Evolutionary conservation across 2,329 filamentous ascomycete genomes (phyloP), one percentile per base, ranked within the genome.

Genomic region (Calonectria fujianensis): DNA sequence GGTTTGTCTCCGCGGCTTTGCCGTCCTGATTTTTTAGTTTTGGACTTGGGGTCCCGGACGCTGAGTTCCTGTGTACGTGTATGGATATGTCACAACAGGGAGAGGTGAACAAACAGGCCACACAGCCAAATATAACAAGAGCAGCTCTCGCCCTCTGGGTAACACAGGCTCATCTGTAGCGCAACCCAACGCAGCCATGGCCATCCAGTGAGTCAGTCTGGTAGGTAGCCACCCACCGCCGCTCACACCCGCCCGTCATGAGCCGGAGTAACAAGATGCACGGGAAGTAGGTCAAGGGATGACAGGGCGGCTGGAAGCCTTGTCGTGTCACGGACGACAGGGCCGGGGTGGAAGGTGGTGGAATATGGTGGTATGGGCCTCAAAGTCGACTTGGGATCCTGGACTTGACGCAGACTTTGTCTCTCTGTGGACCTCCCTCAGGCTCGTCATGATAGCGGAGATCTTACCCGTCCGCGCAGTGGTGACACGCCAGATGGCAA

Each of bases 221-320:
- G 48, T 50, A 69, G 65, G 65, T 31, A 52, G 67, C 57, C 45
- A 24, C 48, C 64, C 70, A 48, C 65, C 41, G 50, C 51, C 41
- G 70, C 41, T 52, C 69, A 66, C 61, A 35, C 51, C 37, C 31
- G 14, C 45, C 66, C 50, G 59, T 54, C 57, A 51, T 65, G 65
- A 73, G 65, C 50, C 66, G 66, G 71, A 69, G 71, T 50, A 67
- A 59, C 59, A 69, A 66, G 48, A 71, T 39, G 66, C 69, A 65
- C 59, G 61, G 59, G 37, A 41, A 24, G 52, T 59, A 41, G 24
- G 52, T 54, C 39, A 66, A 69, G 72, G 61, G 67, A 51, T 65
- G 18, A 29, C 66, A 59, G 63, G 57, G 64, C 48, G 32, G 48
- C 50, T 32, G 64, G 27, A 45, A 51, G 54, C 57, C 35, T 41